Percentiles rank a stretch among this genome's conserved stretches.
Evolutionary conservation across 768 basidiomycete species (phyloP).

Genomic region (Suillus clintonianus): DNA sequence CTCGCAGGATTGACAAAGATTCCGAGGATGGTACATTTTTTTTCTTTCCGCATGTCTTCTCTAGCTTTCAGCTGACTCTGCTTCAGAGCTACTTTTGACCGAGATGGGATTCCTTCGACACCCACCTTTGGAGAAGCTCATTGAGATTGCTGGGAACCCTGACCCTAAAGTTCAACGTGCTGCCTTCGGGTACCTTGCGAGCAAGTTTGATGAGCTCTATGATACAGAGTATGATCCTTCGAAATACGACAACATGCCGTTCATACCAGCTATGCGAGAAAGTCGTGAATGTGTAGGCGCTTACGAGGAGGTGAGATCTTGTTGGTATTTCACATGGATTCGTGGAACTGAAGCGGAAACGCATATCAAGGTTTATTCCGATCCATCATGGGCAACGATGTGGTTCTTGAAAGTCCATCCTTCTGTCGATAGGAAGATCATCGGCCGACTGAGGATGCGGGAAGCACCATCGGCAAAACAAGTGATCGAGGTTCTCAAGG

Average conservation of each 20-base stretch:
- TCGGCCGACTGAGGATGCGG: conserved; percentile 60
- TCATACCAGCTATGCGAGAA: conserved; percentile 68
- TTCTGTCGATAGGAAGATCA: conserved; percentile 45
- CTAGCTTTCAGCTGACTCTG: conserved; percentile 3
- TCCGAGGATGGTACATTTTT: not conserved
- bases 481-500: conserved; percentile 55
- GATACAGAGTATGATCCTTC: conserved; percentile 47
- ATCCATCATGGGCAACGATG: conserved; percentile 61
- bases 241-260: conserved; percentile 56
- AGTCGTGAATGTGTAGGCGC: conserved; percentile 52
- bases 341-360: not conserved
- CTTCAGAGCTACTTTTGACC: conserved; percentile 41
- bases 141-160: conserved; percentile 51
- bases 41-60: not conserved
- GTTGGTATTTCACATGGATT: not conserved
- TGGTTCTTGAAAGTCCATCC: conserved; percentile 69
- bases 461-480: conserved; percentile 61
- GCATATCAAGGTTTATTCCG: conserved; percentile 58
- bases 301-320: conserved; percentile 54
- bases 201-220: conserved; percentile 62
- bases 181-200: conserved; percentile 77
- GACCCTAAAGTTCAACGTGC: conserved; percentile 46
- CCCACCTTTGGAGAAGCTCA: too few relatives aligned
- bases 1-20: not conserved
- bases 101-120: conserved; percentile 60